Evolutionary conservation across 2,329 filamentous ascomycete species (phyloP), one percentile per base, ranked within the genome.

Genomic region (Byssoonygena ceratinophila): DNA sequence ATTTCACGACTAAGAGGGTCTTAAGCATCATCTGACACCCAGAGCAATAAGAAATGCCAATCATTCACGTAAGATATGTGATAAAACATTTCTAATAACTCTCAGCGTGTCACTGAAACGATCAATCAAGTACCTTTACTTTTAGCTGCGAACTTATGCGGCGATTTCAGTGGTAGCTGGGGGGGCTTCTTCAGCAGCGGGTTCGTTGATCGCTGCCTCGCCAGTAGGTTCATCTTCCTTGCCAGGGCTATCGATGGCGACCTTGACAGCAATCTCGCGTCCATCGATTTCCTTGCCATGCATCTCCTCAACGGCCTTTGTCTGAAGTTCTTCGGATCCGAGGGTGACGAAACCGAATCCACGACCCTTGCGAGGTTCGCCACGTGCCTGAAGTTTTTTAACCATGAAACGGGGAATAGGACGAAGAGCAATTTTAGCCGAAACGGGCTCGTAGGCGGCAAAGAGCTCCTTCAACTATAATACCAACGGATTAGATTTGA

Each of bases 391-490:
- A 58, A 98, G 87, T 82, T 98, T 98, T 85, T 96, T 96, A 76
- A 98, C 92, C 92, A 98, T 98, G 79, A 97, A 98, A 66, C 91
- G 90, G 63, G 92, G 92, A 62, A 98, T 98, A 49, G 92, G 92
- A 65, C 92, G 91, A 63, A 98, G 87, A 61, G 92, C 92, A 67
- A 98, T 97, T 83, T 97, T 98, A 72, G 92, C 91, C 59, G 89
- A 94, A 62, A 85, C 84, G 57, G 92, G 92, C 68, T 89, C 80
- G 77, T 96, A 98, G 58, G 82, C 87, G 66, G 81, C 79, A 75
- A 98, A 98, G 66, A 98, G 87, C 72, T 98, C 91, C 77, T 96
- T 90, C 68, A 98, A 88, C 92, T 97, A 58, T 64, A 59, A 7
- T 46, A n/a, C n/a, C n/a, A n/a, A n/a, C n/a, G n/a, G n/a, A n/a